Evolutionary conservation across 23 red algal genomes (phyloP), one percentile per base, ranked within the genome.

Genomic region (Gracilaria gracilis): DNA sequence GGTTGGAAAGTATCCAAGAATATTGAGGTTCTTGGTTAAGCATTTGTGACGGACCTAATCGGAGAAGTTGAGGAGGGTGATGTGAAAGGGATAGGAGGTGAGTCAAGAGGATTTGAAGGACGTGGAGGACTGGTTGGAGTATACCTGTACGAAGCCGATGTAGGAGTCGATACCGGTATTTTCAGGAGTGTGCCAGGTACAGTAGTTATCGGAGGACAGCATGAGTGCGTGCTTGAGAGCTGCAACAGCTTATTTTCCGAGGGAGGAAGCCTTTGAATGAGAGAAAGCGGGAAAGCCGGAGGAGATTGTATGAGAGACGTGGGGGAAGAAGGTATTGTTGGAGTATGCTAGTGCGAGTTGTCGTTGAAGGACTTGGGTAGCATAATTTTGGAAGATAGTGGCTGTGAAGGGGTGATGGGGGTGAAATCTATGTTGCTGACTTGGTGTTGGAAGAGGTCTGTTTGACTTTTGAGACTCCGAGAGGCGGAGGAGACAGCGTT

Each of bases 81-180:
- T 62, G 29, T 81, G n/a, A n/a, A n/a, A n/a, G n/a, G n/a, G n/a
- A n/a, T n/a, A n/a, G n/a, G n/a, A n/a, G n/a, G n/a, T n/a, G 13
- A n/a, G 32, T 36, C 34, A 49, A 5, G 11, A 49, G 46, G 47
- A 49, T 9, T 28, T 81, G 4, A 81, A 34, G 78, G 78, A 61
- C 9, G 78, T 81, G 46, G 28, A 62, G 48, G 78, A 59, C 27
- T 57, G 4, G 57, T 81, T 8, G 48, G 46, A 81, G 57, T 81
- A 81, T 28, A 81, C 8, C 21, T 81, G 34, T 2, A 81, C 29
- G 16, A 75, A n/a, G 17, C 69, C 35, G 69, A 75, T 6, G 69
- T 75, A 21, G 69, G n/a, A n/a, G n/a, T n/a, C n/a, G n/a, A n/a
- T n/a, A n/a, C n/a, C n/a, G n/a, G n/a, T n/a, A n/a, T n/a, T 46